Conservation (phyloP, 495 filamentous ascomycete species). For the Platismatia glauca region DNA sequence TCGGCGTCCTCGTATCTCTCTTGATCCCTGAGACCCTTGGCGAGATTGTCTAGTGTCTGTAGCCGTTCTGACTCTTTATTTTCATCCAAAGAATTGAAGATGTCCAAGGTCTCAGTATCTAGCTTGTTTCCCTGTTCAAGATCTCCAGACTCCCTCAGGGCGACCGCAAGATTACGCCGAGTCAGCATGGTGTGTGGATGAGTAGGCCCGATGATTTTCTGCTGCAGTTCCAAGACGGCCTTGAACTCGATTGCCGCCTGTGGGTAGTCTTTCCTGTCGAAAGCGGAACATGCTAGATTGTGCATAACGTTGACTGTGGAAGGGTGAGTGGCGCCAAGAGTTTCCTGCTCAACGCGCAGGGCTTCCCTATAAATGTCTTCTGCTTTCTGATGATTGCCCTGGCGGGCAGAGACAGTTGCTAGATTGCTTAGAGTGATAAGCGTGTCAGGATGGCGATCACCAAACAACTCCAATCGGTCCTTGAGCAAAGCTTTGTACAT, state of each 20-base stretch:
- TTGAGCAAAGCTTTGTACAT: constrained; percentile 11
- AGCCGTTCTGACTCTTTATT: constrained; percentile 3
- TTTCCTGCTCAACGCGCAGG: constrained; percentile 15
- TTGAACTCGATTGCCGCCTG: constrained; percentile 14
- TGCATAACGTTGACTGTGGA: constrained; percentile 19
- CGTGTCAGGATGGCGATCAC: constrained; percentile 21
- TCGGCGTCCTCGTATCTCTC: constrained; percentile 20
- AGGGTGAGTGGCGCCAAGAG: constrained; percentile 23
- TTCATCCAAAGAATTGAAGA: background rate
- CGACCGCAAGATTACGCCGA: constrained; percentile 8
- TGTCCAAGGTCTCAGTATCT: constrained; percentile 14
- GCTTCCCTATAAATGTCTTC: constrained; percentile 21
- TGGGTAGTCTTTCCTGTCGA: background rate
- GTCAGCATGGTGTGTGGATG: constrained; percentile 34
- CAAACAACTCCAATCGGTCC: constrained; percentile 2
- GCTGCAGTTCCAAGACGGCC: constrained; percentile 2
- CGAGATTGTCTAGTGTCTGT: constrained; percentile 1
- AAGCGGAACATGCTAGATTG: constrained; percentile 14
- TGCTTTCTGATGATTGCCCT: constrained; percentile 15
- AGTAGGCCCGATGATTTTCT: constrained; percentile 27
- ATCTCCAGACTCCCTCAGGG: constrained; percentile 9
- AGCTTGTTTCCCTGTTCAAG: constrained; percentile 20
- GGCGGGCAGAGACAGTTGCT: constrained; percentile 4
- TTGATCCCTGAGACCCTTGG: constrained; percentile 5
- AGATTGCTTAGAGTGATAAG: constrained; percentile 14